These are phyloP conservation scores for Myxozyma neotropica DNA, from an alignment of 805 yeast genomes.

Conservation along the genomic window DNA sequence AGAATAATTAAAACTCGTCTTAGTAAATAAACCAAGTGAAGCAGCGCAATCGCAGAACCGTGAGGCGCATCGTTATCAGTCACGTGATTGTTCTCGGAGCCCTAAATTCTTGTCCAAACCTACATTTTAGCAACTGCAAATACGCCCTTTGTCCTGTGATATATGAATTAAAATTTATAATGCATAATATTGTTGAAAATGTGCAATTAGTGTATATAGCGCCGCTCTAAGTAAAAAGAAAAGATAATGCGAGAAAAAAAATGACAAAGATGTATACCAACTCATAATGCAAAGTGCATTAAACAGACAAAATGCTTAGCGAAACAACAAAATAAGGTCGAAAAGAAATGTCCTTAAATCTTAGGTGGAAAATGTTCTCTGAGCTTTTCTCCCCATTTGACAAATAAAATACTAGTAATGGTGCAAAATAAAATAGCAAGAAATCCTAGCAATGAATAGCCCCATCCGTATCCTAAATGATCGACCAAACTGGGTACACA, in stretches of 20 bases:
- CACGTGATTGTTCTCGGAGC: no score
- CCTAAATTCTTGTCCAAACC: background rate
- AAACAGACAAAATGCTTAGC: background rate
- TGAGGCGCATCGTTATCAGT: no score
- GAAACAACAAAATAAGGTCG: background rate
- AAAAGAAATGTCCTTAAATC: background rate
- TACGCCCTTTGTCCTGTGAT: no score
- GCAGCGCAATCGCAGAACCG: no score
- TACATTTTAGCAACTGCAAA: no score
- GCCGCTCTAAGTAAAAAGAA: no score
- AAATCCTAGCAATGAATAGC: conserved; percentile 28
- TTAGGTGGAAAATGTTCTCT: conserved; percentile 25
- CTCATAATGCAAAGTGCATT: background rate
- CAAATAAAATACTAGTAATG: conserved; percentile 17
- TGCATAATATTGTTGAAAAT: no score
- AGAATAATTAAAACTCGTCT: no score
- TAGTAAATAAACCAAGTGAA: no score
- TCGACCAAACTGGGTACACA: conserved; percentile 24
- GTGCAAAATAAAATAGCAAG: conserved; percentile 25
- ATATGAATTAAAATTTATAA: no score
- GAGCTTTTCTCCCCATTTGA: conserved; percentile 20
- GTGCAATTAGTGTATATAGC: no score
- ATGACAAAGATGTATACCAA: background rate
- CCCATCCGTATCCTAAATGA: conserved; percentile 30
- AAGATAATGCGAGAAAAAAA: no score